Percentiles rank a stretch among this genome's conserved stretches.
Evolutionary conservation across 768 basidiomycete genomes (phyloP).

Genomic region (Lactarius indigo): DNA sequence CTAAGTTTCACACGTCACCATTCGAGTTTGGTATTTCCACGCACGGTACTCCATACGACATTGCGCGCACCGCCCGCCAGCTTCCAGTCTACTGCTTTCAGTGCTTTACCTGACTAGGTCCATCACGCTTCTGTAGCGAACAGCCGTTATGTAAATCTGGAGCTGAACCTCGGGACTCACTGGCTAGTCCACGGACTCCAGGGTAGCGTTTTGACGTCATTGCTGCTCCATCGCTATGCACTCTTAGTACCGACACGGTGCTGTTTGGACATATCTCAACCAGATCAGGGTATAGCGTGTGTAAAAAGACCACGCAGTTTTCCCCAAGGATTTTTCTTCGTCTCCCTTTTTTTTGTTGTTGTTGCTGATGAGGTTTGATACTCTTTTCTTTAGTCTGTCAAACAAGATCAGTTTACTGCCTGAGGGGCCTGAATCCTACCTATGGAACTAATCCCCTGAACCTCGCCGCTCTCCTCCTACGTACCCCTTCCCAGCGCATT

Average conservation of each 20-base stretch:
- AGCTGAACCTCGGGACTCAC: background rate
- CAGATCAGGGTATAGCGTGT: background rate
- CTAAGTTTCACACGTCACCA: background rate
- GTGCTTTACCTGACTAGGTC: background rate
- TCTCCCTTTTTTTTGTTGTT: background rate
- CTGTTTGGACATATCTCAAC: background rate
- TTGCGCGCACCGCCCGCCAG: background rate
- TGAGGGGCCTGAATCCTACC: background rate
- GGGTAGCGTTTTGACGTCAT: background rate
- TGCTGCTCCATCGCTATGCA: background rate
- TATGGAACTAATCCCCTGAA: background rate
- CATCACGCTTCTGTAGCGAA: slow-evolving; percentile 15
- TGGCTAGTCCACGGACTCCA: background rate
- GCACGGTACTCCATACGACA: background rate
- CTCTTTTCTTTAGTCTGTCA: background rate
- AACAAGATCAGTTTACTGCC: background rate
- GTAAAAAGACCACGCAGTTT: background rate
- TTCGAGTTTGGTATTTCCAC: background rate
- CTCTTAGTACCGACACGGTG: too few relatives aligned
- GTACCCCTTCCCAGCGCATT: background rate
- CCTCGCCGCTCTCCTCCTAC: background rate
- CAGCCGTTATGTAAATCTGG: background rate
- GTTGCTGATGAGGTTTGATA: background rate
- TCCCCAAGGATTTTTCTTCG: background rate
- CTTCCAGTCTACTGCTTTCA: slow-evolving; percentile 4